Base-by-base conservation (phyloP, 1,284 basidiomycete genomes). In the Leccinum griseonigrum region DNA sequence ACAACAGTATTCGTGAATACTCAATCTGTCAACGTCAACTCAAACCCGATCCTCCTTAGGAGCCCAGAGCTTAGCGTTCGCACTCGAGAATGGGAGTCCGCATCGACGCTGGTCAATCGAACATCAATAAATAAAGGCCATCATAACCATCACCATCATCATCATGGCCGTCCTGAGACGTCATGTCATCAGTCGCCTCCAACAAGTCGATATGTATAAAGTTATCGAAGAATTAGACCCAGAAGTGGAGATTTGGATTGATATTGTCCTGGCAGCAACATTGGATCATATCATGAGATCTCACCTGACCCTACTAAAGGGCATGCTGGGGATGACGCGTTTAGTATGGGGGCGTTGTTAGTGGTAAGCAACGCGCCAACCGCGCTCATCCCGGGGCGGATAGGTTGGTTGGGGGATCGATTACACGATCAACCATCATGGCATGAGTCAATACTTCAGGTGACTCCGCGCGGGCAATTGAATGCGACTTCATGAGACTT, bases 91-190 rank as follows among this genome's bases (percentile, higher is more conserved):
- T 48, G 10, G 5, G 31, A 22, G 63, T 8, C 18, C 18, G 18
- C 18, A 4, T 22, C 11, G 43, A 48, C 18, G 43, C 18, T 43
- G 10, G 40, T 43, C 40, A 43, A 43, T 43, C 40, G 40, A 43
- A 18, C 40, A 43, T 43, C 40, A 43, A 43, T 65, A 54, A 26
- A 46, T 22, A 5, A 56, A 57, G 26, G 43, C 10, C 53, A 65
- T 61, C 61, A 14, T 43, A 3, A 31, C 40, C 40, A 40, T 14
- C 29, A 46, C 0, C 18, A 18, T 46, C 10, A 46, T 46, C 18
- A 46, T 22, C 36, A 14, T 38, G 43, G 11, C 43, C 13, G 18
- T 48, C 7, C 14, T 14, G 14, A 7, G 14, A 14, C 18, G 18
- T 29, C 60, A 18, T 34, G 11, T 14, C 22, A 22, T 22, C 52